Evolutionary conservation across 306 rosid species (phyloP).

Genomic region (Arachis hypogaea): DNA sequence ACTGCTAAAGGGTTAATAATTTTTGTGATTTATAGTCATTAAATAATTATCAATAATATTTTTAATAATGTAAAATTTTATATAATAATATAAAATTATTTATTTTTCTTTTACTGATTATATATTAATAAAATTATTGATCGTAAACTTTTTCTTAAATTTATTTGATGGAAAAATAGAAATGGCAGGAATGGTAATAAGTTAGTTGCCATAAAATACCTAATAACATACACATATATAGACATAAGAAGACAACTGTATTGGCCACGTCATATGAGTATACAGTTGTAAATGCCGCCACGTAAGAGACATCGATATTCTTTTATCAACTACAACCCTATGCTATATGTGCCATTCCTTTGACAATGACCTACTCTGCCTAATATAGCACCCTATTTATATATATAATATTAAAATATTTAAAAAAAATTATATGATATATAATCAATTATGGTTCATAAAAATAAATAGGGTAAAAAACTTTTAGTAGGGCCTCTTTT

Average conservation of each 20-base stretch:
- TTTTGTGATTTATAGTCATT: too few species aligned
- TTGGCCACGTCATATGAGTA: conserved; percentile 23
- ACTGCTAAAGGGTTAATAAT: too few species aligned
- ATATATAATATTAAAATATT: too few species aligned
- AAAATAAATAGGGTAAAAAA: background rate
- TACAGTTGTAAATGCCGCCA: conserved; percentile 38
- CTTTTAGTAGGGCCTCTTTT: background rate
- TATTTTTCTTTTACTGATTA: too few species aligned
- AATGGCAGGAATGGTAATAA: too few species aligned
- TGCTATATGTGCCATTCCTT: conserved; percentile 21
- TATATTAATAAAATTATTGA: too few species aligned
- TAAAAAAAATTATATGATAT: too few species aligned
- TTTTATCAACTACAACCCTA: conserved; percentile 44
- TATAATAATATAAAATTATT: too few species aligned
- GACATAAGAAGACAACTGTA: conserved; percentile 43
- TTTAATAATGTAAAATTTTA: too few species aligned
- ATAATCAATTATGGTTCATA: background rate
- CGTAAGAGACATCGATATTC: conserved; percentile 52
- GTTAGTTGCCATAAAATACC: conserved; percentile 24
- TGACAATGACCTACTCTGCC: conserved; percentile 22
- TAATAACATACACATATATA: background rate
- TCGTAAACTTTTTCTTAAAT: too few species aligned
- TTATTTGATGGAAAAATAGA: too few species aligned
- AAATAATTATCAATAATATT: too few species aligned
- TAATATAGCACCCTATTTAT: background rate